Evolutionary conservation across 441 rosid genomes (phyloP), one percentile per base, ranked within the genome.

Genomic region (Croton setiger): DNA sequence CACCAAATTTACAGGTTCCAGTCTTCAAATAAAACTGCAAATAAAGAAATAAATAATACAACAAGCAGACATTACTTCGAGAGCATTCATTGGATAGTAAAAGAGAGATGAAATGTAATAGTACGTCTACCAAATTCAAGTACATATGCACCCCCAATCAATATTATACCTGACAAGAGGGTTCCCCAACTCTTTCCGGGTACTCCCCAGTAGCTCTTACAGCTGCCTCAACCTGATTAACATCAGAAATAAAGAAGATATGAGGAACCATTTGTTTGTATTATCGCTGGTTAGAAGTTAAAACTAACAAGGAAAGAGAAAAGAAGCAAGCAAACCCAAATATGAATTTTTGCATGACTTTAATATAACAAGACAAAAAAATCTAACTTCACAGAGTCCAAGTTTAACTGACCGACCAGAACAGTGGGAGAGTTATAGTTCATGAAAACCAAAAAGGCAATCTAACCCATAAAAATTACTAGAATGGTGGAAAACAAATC

Each of bases 1-100:
- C 97, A 69, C 98, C 97, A 78, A 93, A 93, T 87, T 89, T 93
- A 85, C 96, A 93, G 66, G 93, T 84, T 77, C 98, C 97, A 1
- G 97, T 88, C 77, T 86, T 87, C 80, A 91, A 80, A 82, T 88
- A 91, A 75, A 85, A 93, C 97, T 93, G 90, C 80, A 80, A 64
- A 74, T 27, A 27, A 52, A 27, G 74, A 62, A 45, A 63, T 12
- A 64, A 53, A 23, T 10, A 39, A 27, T 4, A 51, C 49, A 27
- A 39, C 11, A 33, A 45, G 23, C 55, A 33, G 58, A 64, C 7
- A 35, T 3, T 17, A 31, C 44, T 47, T 33, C 12, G 39, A 21
- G 12, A 66, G 45, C n/a, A 73, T 62, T 27, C 31, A 27, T 27
- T 27, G 6, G 54, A 9, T n/a, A 68, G 43, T 27, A 49, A 57